Evolutionary conservation across 768 basidiomycete genomes (phyloP), one percentile per base, ranked within the genome.

Genomic region (Dioszegia aurantiaca): DNA sequence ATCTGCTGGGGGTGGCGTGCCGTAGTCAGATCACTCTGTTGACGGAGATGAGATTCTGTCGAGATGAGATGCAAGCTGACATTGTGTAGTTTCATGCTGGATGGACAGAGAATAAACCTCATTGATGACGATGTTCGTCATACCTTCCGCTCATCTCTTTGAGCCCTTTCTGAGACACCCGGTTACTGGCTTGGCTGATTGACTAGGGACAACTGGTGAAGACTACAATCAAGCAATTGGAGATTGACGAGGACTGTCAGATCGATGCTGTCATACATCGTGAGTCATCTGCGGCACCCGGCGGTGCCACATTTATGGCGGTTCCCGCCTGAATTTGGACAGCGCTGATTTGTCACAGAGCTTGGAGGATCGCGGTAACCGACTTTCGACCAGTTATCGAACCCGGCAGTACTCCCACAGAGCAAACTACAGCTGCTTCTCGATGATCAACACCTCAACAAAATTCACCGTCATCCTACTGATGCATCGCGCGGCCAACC

Each of bases 191-290:
- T 23, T 17, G 8, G 30, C 46, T 47, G 27, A 47, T 31, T 8
- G 9, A 10, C 43, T 10, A 26, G 21, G 23, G 17, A 5, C 11
- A 26, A n/a, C 27, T 11, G 3, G 30, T n/a, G 5, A 47, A 4
- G 16, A 28, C 30, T 11, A 47, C 46, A 6, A 23, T 47, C 12
- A 26, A 28, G 30, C 27, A 47, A 3, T 9, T 30, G 5, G 46
- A 28, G 12, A 47, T 47, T 16, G 46, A 47, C 19, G 46, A 47
- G 26, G 46, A 47, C n/a, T 12, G 9, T 19, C 46, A 47, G 26
- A 28, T 47, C 19, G 46, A 47, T 17, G 46, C 46, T 19, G 4
- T 5, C 14, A 28, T 28, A n/a, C 27, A 47, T 3, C 46, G 46
- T 47, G n/a, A 23, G 46, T 47, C 12, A 6, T 30, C 46, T 12